Percentiles rank a stretch among this genome's conserved stretches.
Evolutionary conservation across 441 rosid species (phyloP).

Genomic region (Manihot esculenta): DNA sequence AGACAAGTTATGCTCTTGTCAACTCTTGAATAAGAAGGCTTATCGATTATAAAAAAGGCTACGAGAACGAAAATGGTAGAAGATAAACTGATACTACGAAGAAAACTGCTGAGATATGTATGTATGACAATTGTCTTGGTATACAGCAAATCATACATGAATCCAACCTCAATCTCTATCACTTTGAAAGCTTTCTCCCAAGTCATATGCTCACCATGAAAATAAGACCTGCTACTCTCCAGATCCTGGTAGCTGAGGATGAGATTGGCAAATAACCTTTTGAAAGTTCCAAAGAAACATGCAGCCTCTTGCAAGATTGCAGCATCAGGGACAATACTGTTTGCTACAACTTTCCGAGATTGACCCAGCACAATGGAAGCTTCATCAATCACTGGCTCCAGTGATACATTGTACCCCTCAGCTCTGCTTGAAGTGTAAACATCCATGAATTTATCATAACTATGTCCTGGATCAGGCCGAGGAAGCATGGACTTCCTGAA

Average conservation of each 20-base stretch:
- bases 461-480: conserved; percentile 26
- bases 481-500: conserved; percentile 25
- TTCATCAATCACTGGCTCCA: conserved; percentile 13
- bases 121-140: conserved; percentile 27
- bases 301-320: conserved; percentile 4
- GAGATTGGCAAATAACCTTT: conserved; percentile 37
- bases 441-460: conserved; percentile 13
- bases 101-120: conserved; percentile 11
- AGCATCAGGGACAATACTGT: not conserved
- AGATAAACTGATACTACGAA: conserved; percentile 26
- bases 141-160: conserved; percentile 30
- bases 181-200: conserved; percentile 20
- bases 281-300: conserved; percentile 13
- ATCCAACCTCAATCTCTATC: conserved; percentile 33
- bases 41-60: conserved; percentile 14
- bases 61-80: not conserved
- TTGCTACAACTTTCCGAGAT: conserved; percentile 2
- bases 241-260: conserved; percentile 31
- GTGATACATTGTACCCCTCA: conserved; percentile 22
- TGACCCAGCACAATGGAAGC: not conserved
- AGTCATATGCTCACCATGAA: conserved; percentile 11
- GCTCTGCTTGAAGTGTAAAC: not conserved
- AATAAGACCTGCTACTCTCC: conserved; percentile 18
- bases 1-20: conserved; percentile 7
- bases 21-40: not conserved